phyloP scores from a whole-genome alignment of 768 basidiomycete genomes.

The Chiua virens region DNA sequence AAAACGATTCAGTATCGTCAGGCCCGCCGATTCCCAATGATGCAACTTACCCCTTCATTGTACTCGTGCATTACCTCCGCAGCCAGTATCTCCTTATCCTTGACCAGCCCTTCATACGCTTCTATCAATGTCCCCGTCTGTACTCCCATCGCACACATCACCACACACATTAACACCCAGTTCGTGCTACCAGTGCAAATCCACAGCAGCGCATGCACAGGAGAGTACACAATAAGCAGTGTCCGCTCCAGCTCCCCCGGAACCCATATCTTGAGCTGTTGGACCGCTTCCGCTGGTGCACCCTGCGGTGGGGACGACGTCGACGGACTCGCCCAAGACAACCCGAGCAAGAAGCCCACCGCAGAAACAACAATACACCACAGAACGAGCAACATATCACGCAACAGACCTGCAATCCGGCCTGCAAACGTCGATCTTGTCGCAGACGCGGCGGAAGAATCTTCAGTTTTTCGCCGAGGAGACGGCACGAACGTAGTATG shows the following conservation, averaged over 20 bases:
- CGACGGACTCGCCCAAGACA: slow-evolving; percentile 46
- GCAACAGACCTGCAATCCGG: slow-evolving; percentile 36
- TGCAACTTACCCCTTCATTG: slow-evolving; percentile 62
- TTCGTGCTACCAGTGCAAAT: slow-evolving; percentile 66
- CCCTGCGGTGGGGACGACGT: slow-evolving; percentile 32
- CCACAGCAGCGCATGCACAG: slow-evolving; percentile 74
- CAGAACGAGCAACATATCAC: slow-evolving; percentile 34
- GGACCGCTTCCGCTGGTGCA: slow-evolving; percentile 53
- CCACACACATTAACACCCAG: slow-evolving; percentile 69
- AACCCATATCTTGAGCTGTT: slow-evolving; percentile 77
- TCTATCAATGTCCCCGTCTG: slow-evolving; percentile 48
- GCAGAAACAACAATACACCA: slow-evolving; percentile 57
- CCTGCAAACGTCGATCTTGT: slow-evolving; percentile 44
- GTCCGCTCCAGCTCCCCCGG: slow-evolving; percentile 70
- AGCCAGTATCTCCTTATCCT: slow-evolving; percentile 72
- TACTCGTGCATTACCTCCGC: slow-evolving; percentile 86
- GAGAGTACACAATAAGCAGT: slow-evolving; percentile 77
- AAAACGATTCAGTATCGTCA: background rate
- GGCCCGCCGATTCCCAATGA: background rate
- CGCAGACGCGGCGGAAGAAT: slow-evolving; percentile 34
- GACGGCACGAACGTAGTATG: slow-evolving; percentile 67
- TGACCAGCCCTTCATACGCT: slow-evolving; percentile 62
- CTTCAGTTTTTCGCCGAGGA: slow-evolving; percentile 20
- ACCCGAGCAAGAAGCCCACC: slow-evolving; percentile 67
- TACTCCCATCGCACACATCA: slow-evolving; percentile 65